Conservation (phyloP, 768 basidiomycete genomes). For the Boletus reticulatus region DNA sequence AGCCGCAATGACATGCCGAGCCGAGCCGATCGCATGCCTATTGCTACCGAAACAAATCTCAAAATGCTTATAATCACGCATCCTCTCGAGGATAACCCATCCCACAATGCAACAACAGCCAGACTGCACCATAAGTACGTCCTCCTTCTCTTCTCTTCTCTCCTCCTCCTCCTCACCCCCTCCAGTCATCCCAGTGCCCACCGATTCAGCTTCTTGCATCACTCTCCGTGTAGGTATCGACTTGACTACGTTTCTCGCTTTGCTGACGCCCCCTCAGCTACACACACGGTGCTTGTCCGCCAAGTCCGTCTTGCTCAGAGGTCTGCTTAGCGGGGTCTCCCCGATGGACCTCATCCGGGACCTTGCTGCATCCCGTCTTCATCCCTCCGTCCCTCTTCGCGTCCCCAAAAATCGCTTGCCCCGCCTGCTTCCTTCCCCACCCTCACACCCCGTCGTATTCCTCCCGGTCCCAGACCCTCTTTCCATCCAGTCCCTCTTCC, state of each 20-base stretch:
- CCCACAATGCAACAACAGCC: conserved; percentile 19
- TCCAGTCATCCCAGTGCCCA: conserved; percentile 46
- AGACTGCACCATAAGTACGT: conserved; percentile 75
- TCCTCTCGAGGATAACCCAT: no score
- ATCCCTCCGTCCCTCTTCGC: conserved; percentile 25
- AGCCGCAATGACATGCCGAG: background rate
- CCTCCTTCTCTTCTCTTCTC: background rate
- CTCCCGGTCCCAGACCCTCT: conserved; percentile 74
- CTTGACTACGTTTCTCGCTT: background rate
- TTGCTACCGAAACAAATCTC: conserved; percentile 1
- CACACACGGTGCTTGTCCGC: conserved; percentile 83
- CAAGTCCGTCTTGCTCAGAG: conserved; percentile 72
- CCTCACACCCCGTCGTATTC: conserved; percentile 66
- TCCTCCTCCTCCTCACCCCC: conserved; percentile 1
- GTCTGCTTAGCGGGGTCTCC: conserved; percentile 66
- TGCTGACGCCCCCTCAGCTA: conserved; percentile 42
- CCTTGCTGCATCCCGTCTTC: conserved; percentile 22
- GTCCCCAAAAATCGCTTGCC: conserved; percentile 57
- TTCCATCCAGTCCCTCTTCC: conserved; percentile 69
- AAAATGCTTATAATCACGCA: background rate
- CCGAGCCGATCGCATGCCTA: background rate
- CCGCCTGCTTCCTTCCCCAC: conserved; percentile 58
- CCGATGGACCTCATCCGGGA: conserved; percentile 55
- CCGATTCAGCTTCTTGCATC: conserved; percentile 44
- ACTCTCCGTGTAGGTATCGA: conserved; percentile 54